phyloP scores from a whole-genome alignment of 2,329 filamentous ascomycete genomes.

The Cytospora chrysosperma region DNA sequence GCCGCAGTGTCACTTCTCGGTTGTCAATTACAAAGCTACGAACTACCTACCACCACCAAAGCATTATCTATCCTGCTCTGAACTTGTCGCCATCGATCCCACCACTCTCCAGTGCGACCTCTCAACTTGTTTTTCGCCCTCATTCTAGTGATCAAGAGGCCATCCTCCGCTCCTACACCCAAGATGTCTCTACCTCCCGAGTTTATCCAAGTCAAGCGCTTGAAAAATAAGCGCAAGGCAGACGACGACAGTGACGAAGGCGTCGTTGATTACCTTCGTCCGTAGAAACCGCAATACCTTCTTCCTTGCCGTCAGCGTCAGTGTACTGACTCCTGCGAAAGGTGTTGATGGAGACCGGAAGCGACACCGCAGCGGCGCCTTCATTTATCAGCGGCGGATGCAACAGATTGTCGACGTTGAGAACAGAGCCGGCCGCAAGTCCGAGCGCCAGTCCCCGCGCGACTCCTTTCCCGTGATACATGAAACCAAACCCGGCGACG shows the following conservation, averaged over 20 bases:
- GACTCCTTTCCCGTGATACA: constrained; percentile 46
- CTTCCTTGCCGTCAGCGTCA: constrained; percentile 12
- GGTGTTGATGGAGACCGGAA: constrained; percentile 55
- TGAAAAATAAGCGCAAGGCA: constrained; percentile 46
- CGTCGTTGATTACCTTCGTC: constrained; percentile 57
- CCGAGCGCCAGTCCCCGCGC: constrained; percentile 25
- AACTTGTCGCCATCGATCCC: background rate
- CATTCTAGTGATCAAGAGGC: too few relatives aligned
- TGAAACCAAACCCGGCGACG: constrained; percentile 42
- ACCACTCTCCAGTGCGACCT: background rate
- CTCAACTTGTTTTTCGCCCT: background rate
- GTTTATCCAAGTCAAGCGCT: constrained; percentile 55
- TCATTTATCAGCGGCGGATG: constrained; percentile 56
- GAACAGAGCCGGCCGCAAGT: constrained; percentile 29
- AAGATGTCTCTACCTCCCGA: constrained; percentile 58
- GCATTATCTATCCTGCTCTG: background rate
- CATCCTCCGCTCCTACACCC: background rate
- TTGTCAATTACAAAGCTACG: background rate
- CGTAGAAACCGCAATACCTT: constrained; percentile 29
- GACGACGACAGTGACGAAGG: constrained; percentile 51
- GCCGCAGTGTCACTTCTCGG: background rate
- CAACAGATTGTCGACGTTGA: constrained; percentile 34
- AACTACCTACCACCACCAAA: background rate
- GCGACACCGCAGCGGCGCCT: constrained; percentile 51
- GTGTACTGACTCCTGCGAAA: constrained; percentile 28